Evolutionary conservation across 176 grass and related monocot genomes (phyloP).

Genomic region (Triticum turgidum): DNA sequence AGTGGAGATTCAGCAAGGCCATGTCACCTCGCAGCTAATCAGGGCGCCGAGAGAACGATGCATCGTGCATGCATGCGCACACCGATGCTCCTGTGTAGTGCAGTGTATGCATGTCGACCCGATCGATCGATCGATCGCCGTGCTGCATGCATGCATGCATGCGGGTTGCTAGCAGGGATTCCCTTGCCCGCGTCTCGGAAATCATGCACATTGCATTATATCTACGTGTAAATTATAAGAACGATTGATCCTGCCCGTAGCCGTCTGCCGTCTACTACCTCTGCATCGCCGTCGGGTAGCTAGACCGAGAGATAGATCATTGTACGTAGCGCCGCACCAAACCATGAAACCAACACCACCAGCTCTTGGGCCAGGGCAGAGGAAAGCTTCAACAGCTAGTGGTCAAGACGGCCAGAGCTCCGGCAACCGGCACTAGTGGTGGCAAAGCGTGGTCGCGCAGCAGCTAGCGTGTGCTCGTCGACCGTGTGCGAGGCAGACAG

Average conservation of each 20-base stretch:
- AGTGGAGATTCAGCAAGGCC: constrained; percentile 44
- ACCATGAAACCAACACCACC: neutral
- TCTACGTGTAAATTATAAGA: too few species aligned
- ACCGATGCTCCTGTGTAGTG: neutral
- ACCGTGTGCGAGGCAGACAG: neutral
- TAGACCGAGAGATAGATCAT: too few species aligned
- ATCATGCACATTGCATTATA: neutral
- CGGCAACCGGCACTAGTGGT: neutral
- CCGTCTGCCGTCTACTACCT: too few species aligned
- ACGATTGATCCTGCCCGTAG: too few species aligned
- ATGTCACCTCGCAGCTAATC: constrained; percentile 33
- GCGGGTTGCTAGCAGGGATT: neutral
- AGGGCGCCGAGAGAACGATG: neutral
- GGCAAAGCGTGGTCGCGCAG: neutral
- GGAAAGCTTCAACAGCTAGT: constrained; percentile 14
- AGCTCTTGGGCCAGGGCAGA: neutral
- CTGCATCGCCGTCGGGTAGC: too few species aligned
- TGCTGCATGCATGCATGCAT: neutral
- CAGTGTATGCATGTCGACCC: neutral
- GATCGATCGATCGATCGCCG: neutral
- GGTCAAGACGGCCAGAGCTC: neutral
- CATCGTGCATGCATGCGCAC: neutral
- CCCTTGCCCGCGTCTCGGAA: neutral
- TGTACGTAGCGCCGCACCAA: neutral
- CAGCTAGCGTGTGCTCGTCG: neutral